These are phyloP conservation scores for Scutellaria galericulata DNA, from an alignment of 257 asterid genomes.

Conservation along the genomic window DNA sequence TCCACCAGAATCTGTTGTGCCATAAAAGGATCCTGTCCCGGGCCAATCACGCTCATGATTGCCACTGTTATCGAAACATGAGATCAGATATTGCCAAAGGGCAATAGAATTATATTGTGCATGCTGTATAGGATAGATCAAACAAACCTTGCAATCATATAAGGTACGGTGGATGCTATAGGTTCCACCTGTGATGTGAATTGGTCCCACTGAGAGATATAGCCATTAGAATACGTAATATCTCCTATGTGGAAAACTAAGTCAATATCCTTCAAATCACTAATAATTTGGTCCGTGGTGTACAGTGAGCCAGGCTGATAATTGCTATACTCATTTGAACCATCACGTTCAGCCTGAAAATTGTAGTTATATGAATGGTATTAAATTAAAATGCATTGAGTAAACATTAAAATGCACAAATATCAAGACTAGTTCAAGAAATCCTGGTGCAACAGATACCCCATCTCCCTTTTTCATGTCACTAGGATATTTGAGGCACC, in stretches of 20 bases:
- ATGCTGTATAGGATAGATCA: neutral
- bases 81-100: slow-evolving; percentile 1
- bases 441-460: slow-evolving; percentile 8
- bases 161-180: slow-evolving; percentile 76
- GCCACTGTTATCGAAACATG: slow-evolving; percentile 49
- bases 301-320: slow-evolving; percentile 88
- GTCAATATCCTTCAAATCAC: slow-evolving; percentile 62
- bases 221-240: slow-evolving; percentile 63
- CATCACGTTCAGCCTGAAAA: slow-evolving; percentile 92
- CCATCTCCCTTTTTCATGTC: neutral
- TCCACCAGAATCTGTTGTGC: slow-evolving; percentile 70
- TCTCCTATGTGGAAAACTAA: slow-evolving; percentile 71
- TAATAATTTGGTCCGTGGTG: slow-evolving; percentile 82
- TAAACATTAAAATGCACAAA: slow-evolving; percentile 1
- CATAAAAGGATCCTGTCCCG: slow-evolving; percentile 65
- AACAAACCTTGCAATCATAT: slow-evolving; percentile 86
- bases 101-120: neutral
- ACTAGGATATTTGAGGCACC: neutral
- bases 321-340: slow-evolving; percentile 78
- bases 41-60: slow-evolving; percentile 90
- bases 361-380: slow-evolving; percentile 4
- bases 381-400: neutral
- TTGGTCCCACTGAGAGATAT: slow-evolving; percentile 89
- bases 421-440: neutral
- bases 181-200: slow-evolving; percentile 90